These are phyloP conservation scores for Danielia oregonensis DNA, from an alignment of 805 yeast genomes.

Conservation along the genomic window DNA sequence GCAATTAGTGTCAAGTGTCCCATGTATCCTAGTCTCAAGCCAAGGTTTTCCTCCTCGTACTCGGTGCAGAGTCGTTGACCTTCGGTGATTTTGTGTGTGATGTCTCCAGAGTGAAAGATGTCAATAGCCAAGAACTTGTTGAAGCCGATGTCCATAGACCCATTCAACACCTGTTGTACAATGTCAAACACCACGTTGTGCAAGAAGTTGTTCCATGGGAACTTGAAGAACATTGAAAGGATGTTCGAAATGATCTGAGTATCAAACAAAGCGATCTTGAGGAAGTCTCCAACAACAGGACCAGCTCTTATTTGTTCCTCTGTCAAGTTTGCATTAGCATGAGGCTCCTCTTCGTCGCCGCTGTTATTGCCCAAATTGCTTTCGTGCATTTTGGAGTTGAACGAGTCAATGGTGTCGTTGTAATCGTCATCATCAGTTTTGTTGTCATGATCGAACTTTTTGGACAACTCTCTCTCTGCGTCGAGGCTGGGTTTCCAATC, in stretches of 20 bases:
- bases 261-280: conserved; percentile 40
- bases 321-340: conserved; percentile 41
- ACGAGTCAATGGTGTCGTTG: conserved; percentile 37
- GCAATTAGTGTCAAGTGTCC: conserved; percentile 30
- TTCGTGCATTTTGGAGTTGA: conserved; percentile 24
- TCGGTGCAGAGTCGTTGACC: conserved; percentile 40
- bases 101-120: conserved; percentile 49
- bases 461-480: conserved; percentile 15
- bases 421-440: conserved; percentile 13
- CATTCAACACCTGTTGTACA: conserved; percentile 45
- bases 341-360: conserved; percentile 38
- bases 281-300: conserved; percentile 43
- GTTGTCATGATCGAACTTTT: conserved; percentile 14
- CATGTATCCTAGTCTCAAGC: conserved; percentile 28
- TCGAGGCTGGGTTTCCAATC: conserved; percentile 14
- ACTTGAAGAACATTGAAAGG: conserved; percentile 41
- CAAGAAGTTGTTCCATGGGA: conserved; percentile 46
- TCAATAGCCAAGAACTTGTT: conserved; percentile 50
- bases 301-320: conserved; percentile 40
- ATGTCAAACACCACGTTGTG: conserved; percentile 47
- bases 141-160: conserved; percentile 48
- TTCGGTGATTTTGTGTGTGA: conserved; percentile 38
- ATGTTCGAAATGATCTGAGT: conserved; percentile 42
- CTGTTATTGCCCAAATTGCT: conserved; percentile 22
- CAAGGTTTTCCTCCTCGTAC: conserved; percentile 23